phyloP scores from a whole-genome alignment of 805 yeast species.

The Saturnispora diversa region DNA sequence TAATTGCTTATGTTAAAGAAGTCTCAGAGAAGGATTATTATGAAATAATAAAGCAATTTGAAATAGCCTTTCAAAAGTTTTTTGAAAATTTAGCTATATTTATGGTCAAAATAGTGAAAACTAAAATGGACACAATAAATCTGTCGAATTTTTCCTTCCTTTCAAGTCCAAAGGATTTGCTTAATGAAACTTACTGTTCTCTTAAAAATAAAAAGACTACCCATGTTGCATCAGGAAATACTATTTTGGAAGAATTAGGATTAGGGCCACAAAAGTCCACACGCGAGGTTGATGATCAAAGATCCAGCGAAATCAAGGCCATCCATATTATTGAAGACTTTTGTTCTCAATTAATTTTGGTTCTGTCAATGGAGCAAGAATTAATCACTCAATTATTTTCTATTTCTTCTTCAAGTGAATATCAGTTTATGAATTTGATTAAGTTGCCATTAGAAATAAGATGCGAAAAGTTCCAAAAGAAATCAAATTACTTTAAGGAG shows the following conservation, averaged over 20 bases:
- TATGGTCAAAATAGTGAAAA: constrained; percentile 16
- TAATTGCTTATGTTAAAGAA: constrained; percentile 52
- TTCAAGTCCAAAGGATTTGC: constrained; percentile 18
- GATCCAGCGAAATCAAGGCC: background rate
- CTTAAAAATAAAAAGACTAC: constrained; percentile 10
- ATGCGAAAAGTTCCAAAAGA: constrained; percentile 15
- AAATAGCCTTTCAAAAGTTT: constrained; percentile 25
- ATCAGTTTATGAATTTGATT: constrained; percentile 36
- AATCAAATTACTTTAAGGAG: constrained; percentile 12
- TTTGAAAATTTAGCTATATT: constrained; percentile 24
- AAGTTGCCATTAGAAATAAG: constrained; percentile 25
- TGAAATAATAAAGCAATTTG: constrained; percentile 34
- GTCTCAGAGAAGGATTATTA: constrained; percentile 41
- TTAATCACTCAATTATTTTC: constrained; percentile 38
- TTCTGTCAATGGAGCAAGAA: constrained; percentile 37
- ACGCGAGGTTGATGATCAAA: background rate
- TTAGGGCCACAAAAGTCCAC: constrained; percentile 8
- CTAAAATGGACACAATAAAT: constrained; percentile 4
- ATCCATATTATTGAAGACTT: constrained; percentile 12
- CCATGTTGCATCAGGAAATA: constrained; percentile 12
- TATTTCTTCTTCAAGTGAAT: constrained; percentile 34
- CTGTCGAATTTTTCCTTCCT: constrained; percentile 17
- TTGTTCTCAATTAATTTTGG: constrained; percentile 12
- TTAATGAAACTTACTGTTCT: constrained; percentile 13
- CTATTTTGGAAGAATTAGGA: constrained; percentile 24